A percentile compares a stretch with the other conserved stretches of the same genome.
These are phyloP conservation scores for Ilyonectria destructans DNA, from an alignment of 2,329 filamentous ascomycete genomes.

Conservation along the genomic window DNA sequence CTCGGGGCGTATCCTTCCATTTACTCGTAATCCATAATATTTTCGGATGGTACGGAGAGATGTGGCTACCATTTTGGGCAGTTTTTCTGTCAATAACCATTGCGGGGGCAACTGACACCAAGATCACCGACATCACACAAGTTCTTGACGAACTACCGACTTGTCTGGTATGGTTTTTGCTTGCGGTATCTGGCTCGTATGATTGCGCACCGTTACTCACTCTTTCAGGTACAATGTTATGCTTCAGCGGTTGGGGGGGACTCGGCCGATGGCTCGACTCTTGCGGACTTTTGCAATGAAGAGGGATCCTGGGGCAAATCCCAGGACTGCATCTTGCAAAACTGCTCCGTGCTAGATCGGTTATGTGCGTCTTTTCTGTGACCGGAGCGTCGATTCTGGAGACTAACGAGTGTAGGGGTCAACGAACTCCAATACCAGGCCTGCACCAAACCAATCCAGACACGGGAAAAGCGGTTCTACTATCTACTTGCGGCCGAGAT, in stretches of 20 bases:
- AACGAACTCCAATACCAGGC: constrained; percentile 52
- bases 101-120: constrained; percentile 3
- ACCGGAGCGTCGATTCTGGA: no score
- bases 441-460: constrained; percentile 53
- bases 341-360: constrained; percentile 41
- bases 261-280: constrained; percentile 18
- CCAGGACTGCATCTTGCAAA: constrained; percentile 34
- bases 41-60: constrained; percentile 14
- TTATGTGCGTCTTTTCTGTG: constrained; percentile 36
- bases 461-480: constrained; percentile 52
- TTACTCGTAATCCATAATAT: constrained; percentile 1
- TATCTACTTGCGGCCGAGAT: constrained; percentile 56
- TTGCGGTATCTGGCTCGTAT: neutral
- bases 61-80: constrained; percentile 14
- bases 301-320: constrained; percentile 18
- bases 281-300: constrained; percentile 35
- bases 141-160: constrained; percentile 20
- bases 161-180: constrained; percentile 19
- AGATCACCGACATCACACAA: constrained; percentile 11
- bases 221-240: constrained; percentile 22
- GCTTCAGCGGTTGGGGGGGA: constrained; percentile 1
- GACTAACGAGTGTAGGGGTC: constrained; percentile 48
- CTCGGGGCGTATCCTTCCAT: constrained; percentile 19
- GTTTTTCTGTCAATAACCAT: constrained; percentile 21
- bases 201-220: neutral